Base-by-base conservation (phyloP, 2,329 filamentous ascomycete genomes). In the Ophiostoma perfectum region DNA sequence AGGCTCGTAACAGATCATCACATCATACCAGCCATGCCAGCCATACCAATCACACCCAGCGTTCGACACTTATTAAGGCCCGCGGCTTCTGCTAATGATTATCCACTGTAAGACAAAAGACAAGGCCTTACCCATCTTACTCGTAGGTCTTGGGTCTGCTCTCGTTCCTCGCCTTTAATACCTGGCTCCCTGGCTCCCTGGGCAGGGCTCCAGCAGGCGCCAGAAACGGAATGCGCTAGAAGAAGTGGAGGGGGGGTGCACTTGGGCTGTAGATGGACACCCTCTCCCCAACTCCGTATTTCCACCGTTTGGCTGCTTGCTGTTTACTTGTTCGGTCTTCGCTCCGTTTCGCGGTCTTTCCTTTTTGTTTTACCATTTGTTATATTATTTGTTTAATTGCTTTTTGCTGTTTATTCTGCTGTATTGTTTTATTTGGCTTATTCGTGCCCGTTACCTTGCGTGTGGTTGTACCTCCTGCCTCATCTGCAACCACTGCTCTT, bases 311-410 rank as follows among this genome's bases (percentile, higher is more conserved):
- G 14, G 12, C 11, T 11, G 58, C 5, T 62, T 36, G 38, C 16
- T n/a, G 4, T 41, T n/a, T 44, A 18, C 38, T 11, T 64, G 12
- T 18, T 44, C 62, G 42, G 38, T 41, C 62, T 64, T 64, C 62
- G 39, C 62, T 64, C 62, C 62, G 63, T 65, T 47, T 65, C 62
- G 38, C 62, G 62, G 62, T 64, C 58, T 36, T 62, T 62, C 5
- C 18, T 55, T 18, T 49, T 14, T 14, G 45, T 14, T 60, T 60
- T 27, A 27, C 27, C 27, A 27, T 27, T 27, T 27, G 27, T 27
- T 27, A 27, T 66, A 64, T 67, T 67, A 63, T 60, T 63, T 49
- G 66, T 49, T 67, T 67, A 47, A n/a, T n/a, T 42, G n/a, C 41
- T 67, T 27, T 27, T 27, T 27, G 27, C 27, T 27, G 27, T 27